Evolutionary conservation across 345 rosid genomes (phyloP).

Genomic region (Ceriops zippeliana): DNA sequence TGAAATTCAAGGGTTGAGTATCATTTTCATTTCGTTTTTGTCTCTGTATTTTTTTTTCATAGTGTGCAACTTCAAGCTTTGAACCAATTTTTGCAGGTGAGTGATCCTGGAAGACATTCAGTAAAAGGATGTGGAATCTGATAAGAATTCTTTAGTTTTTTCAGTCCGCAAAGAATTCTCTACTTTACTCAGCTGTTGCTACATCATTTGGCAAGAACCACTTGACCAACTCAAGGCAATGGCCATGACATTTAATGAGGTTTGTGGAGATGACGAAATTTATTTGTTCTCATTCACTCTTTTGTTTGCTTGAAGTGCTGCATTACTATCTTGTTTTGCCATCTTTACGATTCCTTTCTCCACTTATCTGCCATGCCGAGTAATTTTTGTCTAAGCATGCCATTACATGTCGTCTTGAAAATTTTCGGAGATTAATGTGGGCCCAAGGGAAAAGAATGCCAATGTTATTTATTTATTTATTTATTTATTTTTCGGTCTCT

Average conservation of each 20-base stretch:
- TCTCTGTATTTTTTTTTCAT: background rate
- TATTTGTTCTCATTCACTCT: background rate
- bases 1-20: conserved; percentile 48
- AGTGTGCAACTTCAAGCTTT: background rate
- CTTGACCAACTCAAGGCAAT: conserved; percentile 71
- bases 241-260: conserved; percentile 57
- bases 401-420: background rate
- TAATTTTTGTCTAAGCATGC: background rate
- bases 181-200: background rate
- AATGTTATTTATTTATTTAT: no score
- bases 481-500: no score
- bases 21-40: background rate
- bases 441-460: conserved; percentile 30
- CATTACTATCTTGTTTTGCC: background rate
- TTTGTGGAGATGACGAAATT: conserved; percentile 2
- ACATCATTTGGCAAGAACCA: conserved; percentile 46
- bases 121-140: conserved; percentile 46
- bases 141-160: conserved; percentile 24
- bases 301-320: background rate
- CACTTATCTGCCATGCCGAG: background rate
- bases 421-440: conserved; percentile 44
- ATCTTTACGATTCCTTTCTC: background rate
- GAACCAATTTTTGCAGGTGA: conserved; percentile 31
- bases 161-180: no score
- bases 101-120: conserved; percentile 81